Percentiles rank a stretch among this genome's conserved stretches.
These are phyloP conservation scores for Phylloporus sp. DNA, from an alignment of 768 basidiomycete species.

Conservation along the genomic window DNA sequence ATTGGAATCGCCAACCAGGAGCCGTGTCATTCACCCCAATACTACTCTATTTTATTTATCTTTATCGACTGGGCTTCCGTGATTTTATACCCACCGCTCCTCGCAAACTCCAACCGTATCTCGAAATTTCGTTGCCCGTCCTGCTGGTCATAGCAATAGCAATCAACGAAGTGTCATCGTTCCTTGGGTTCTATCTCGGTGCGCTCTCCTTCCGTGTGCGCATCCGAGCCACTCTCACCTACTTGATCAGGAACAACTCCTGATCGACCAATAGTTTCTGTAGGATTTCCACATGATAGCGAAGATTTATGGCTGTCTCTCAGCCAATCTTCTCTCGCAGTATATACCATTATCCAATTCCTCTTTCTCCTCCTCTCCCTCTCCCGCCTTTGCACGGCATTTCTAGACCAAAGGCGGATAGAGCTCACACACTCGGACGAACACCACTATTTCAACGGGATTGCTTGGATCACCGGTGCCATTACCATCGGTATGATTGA, in stretches of 20 bases:
- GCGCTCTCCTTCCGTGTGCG: conserved; percentile 13
- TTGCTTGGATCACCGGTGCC: conserved; percentile 60
- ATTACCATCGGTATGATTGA: conserved; percentile 63
- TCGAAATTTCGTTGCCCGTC: conserved; percentile 42
- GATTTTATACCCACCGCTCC: conserved; percentile 55
- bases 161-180: conserved; percentile 59
- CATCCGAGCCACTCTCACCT: neutral
- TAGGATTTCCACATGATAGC: conserved; percentile 38
- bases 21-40: conserved; percentile 61
- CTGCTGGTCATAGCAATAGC: conserved; percentile 53
- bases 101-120: conserved; percentile 39
- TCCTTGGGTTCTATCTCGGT: conserved; percentile 57
- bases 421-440: conserved; percentile 45
- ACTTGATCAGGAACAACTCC: conserved; percentile 6
- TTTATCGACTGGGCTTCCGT: conserved; percentile 50
- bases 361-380: conserved; percentile 54
- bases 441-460: conserved; percentile 49
- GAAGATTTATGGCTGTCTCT: conserved; percentile 52
- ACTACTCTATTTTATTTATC: conserved; percentile 56
- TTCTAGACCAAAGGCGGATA: conserved; percentile 48
- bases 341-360: conserved; percentile 55
- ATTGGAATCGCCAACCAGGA: conserved; percentile 26
- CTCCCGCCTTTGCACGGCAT: conserved; percentile 48
- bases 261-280: conserved; percentile 29
- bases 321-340: conserved; percentile 53